phyloP scores from a whole-genome alignment of 352 stramenopile species.

The Aphanomyces invadans region DNA sequence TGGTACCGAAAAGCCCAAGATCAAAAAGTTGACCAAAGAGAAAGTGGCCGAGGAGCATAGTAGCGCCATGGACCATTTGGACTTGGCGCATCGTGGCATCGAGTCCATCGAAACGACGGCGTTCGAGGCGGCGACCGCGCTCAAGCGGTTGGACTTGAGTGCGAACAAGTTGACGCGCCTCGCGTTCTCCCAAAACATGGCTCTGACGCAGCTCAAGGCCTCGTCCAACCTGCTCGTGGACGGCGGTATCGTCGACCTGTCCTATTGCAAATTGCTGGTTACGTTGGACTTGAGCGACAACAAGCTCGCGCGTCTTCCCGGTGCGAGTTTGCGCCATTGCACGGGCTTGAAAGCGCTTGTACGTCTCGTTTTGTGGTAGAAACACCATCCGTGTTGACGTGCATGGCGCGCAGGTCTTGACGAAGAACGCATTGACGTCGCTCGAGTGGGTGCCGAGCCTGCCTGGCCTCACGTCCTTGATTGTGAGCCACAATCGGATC shows the following conservation, averaged over 20 bases:
- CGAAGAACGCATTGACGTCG: conserved; percentile 75
- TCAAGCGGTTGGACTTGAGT: conserved; percentile 17
- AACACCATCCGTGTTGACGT: background rate
- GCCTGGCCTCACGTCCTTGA: conserved; percentile 72
- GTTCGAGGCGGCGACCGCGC: background rate
- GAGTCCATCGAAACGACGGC: conserved; percentile 68
- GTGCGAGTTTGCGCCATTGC: conserved; percentile 60
- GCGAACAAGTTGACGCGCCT: conserved; percentile 23
- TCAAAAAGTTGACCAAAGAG: conserved; percentile 83
- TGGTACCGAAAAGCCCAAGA: conserved; percentile 45
- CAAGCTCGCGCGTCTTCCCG: conserved; percentile 66
- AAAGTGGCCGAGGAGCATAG: conserved; percentile 51
- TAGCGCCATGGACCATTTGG: conserved; percentile 45
- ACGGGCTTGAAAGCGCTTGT: conserved; percentile 62
- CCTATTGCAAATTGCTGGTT: conserved; percentile 38
- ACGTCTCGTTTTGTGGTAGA: background rate
- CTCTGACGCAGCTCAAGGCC: conserved; percentile 24
- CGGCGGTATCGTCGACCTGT: conserved; percentile 28
- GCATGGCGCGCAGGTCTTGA: conserved; percentile 37
- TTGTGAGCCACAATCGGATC: conserved; percentile 81
- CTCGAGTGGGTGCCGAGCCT: conserved; percentile 79
- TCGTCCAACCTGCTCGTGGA: conserved; percentile 21
- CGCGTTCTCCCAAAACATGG: conserved; percentile 7
- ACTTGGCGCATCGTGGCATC: conserved; percentile 64
- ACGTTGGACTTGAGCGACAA: conserved; percentile 81